Base-by-base conservation (phyloP, 768 basidiomycete genomes). In the Saitozyma sp. region DNA sequence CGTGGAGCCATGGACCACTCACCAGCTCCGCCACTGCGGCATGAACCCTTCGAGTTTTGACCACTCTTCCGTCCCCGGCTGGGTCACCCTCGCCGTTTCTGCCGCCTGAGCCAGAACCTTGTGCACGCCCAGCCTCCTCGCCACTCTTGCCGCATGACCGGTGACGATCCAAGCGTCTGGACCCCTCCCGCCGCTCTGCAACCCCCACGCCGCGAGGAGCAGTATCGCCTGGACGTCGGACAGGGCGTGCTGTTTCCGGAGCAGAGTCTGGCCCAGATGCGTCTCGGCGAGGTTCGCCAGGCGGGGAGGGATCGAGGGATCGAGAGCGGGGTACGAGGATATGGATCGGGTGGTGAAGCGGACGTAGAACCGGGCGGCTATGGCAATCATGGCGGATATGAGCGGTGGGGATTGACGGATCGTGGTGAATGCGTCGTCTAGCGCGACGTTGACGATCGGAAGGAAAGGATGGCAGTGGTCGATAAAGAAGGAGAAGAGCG, bases 381-480 rank as follows among this genome's bases (percentile, higher is more conserved):
- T 56, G 38, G 73, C 73, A 16, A 71, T 13, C 6, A 71, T 68
- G 0, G 65, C 63, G 17, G 64, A 66, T 49, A 74, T 59, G 8
- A 74, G 58, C 38, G 67, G 59, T 2, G 70, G 64, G 3, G 73
- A 71, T 46, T 66, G 63, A 10, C 66, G 65, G 38, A 68, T 66
- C 13, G 59, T 56, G 39, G 56, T 66, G 61, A 69, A 71, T 10
- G 68, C 63, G 38, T 69, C 64, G 45, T 67, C 65, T 7, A 64
- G 62, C 9, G 67, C 63, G 40, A 68, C 58, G 48, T 74, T 64
- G 29, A 74, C 64, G 9, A 74, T 66, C 9, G 73, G 73, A n/a
- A 74, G 46, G 58, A 74, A 74, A 8, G 67, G 62, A 52, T 74
- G 73, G 20, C 70, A 67, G 43, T 74, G 73, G 11, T 66, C 64